phyloP scores from a whole-genome alignment of 1,284 basidiomycete genomes.

The Ustilago bromivora region DNA sequence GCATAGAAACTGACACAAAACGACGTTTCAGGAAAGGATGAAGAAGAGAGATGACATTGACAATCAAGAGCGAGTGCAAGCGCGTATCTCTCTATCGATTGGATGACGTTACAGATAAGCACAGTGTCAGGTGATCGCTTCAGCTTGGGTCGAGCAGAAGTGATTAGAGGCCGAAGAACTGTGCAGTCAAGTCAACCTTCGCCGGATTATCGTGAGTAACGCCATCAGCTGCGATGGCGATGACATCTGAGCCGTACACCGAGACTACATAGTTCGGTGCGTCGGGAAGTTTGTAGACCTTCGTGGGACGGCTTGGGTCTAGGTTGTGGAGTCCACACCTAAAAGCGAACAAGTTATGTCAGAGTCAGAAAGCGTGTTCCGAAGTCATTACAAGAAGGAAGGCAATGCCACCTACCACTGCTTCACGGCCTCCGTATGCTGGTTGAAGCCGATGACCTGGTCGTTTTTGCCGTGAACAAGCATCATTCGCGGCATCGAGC shows the following conservation, averaged over 20 bases:
- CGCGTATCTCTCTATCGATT: too few relatives aligned
- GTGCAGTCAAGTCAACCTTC: constrained; percentile 14
- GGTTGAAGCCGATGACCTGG: constrained; percentile 20
- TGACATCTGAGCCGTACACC: constrained; percentile 16
- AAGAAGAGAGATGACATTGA: too few relatives aligned
- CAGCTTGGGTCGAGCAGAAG: too few relatives aligned
- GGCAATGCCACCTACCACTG: constrained; percentile 14
- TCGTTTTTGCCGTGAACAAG: constrained; percentile 31
- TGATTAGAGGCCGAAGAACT: constrained; percentile 27
- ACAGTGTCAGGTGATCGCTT: too few relatives aligned
- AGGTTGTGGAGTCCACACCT: constrained; percentile 13
- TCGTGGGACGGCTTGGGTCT: constrained; percentile 11
- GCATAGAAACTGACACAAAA: too few relatives aligned
- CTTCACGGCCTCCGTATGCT: constrained; percentile 27
- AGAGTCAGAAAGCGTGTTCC: not conserved
- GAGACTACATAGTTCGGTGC: constrained; percentile 26
- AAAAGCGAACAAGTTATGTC: not conserved
- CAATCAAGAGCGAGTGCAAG: too few relatives aligned
- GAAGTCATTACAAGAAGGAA: not conserved
- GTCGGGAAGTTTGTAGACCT: constrained; percentile 12
- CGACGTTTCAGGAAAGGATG: too few relatives aligned
- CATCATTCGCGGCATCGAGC: constrained; percentile 21
- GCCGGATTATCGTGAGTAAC: constrained; percentile 29
- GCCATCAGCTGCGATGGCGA: constrained; percentile 25
- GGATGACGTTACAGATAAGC: too few relatives aligned